Percentiles rank a stretch among this genome's conserved stretches.
Evolutionary conservation across 1,284 basidiomycete species (phyloP).

Genomic region (Coriolopsis trogii): DNA sequence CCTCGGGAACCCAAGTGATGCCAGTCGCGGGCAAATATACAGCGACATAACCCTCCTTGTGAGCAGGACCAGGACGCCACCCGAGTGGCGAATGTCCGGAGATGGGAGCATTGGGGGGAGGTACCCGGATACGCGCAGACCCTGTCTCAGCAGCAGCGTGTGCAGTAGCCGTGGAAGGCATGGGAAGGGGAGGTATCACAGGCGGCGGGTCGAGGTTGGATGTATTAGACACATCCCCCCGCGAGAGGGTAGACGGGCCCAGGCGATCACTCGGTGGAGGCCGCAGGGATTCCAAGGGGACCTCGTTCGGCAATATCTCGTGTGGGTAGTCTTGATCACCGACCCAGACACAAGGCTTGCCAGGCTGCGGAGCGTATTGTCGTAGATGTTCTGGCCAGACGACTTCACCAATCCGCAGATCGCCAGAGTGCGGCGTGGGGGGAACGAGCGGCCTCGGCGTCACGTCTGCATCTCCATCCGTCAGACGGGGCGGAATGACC

Average conservation of each 20-base stretch:
- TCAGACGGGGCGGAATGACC: constrained; percentile 19
- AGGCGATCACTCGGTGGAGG: neutral
- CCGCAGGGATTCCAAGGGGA: neutral
- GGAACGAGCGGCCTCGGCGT: constrained; percentile 13
- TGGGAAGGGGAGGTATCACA: constrained; percentile 1
- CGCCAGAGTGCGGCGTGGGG: neutral
- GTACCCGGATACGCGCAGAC: constrained; percentile 6
- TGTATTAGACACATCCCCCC: too few species aligned
- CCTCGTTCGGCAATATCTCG: constrained; percentile 2
- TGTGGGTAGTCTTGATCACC: neutral
- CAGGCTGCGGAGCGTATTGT: neutral
- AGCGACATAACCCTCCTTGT: constrained; percentile 7
- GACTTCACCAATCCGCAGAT: neutral
- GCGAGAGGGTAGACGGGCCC: neutral
- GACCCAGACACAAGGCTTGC: neutral
- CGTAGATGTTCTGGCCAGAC: neutral
- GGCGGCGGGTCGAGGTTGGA: neutral
- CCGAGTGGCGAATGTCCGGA: constrained; percentile 14
- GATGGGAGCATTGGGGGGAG: neutral
- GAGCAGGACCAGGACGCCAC: too few species aligned
- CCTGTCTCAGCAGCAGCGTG: constrained; percentile 8
- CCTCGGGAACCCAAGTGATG: constrained; percentile 9
- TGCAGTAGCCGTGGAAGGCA: neutral
- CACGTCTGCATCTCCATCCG: constrained; percentile 5
- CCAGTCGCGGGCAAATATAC: constrained; percentile 6